Base-by-base conservation (phyloP, 306 rosid genomes). In the Rosa multiflora region DNA sequence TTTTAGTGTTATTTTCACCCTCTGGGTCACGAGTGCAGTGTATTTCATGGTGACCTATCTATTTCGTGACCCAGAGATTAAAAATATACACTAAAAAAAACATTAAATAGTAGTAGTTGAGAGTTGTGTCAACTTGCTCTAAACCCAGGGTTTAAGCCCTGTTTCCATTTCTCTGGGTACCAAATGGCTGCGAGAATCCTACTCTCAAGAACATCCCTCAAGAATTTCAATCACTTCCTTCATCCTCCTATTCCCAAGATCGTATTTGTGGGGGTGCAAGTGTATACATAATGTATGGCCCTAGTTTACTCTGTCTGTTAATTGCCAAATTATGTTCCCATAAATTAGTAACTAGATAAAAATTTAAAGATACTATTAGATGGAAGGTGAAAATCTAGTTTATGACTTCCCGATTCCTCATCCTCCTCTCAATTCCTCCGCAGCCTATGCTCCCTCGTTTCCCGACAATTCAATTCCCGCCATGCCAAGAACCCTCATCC, bases 181-280 rank as follows among this genome's bases (percentile, higher is more conserved):
- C 43, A 21, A 51, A 51, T 87, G 92, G 88, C 85, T 26, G 64
- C 80, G 35, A 76, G 86, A 62, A 78, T 70, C 85, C 66, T 72
- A 9, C 23, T 72, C 23, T 76, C 81, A 5, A 86, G 89, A 86
- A 20, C 78, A 62, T 70, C 89, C 1, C 48, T 73, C 18, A 88
- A 70, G 76, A 80, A 66, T 70, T 76, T 91, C 80, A 64, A 58
- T 35, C 84, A 79, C 2, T 40, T 55, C 42, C 75, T 75, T 58
- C 87, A 77, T 2, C 37, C 37, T 32, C 3, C 20, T 43, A 58
- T 81, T 6, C 10, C 12, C 11, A 20, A 63, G 42, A 15, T 21
- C 49, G 5, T 21, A 20, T 26, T 70, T 12, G 6, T 23, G 39
- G 17, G 37, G 74, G 17, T 70, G 39, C 52, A 14, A 3, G 32